Evolutionary conservation across 495 filamentous ascomycete genomes (phyloP), one percentile per base, ranked within the genome.

Genomic region (Pyrenula aspistea): DNA sequence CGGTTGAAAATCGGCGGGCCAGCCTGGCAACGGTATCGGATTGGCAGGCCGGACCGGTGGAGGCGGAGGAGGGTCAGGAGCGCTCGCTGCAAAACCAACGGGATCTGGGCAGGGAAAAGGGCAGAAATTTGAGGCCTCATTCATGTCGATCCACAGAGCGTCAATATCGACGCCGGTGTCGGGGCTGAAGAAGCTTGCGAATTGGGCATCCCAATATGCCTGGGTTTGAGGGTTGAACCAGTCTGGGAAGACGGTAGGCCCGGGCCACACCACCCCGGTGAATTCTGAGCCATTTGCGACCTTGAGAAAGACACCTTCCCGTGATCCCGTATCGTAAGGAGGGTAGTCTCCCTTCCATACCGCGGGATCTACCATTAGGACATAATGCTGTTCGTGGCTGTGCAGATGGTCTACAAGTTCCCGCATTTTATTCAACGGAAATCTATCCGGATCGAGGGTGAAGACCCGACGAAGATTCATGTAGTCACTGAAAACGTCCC

Each of bases 61-160:
- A 47, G 83, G 78, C 1, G 65, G 62, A 0, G 89, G 89, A 2
- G 89, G 89, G 49, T 81, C 78, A 19, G 80, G 70, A 24, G 80
- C 78, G 8, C 78, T 61, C 56, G 69, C 59, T 2, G 82, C 74
- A 24, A 73, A 76, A 0, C 55, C 68, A 2, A 73, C 76, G 0
- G 87, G 83, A 57, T 90, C 71, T 19, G 67, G 64, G 67, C 90
- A 95, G 12, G 89, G 88, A 62, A 81, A 92, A 21, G 73, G 64
- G 66, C 89, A 93, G 56, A 89, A 87, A 64, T 80, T 83, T 25
- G 78, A 68, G 0, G 85, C 86, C 65, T 91, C 87, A 61, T 89
- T 89, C 85, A 90, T 88, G 61, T 90, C 87, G 55, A 93, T 94
- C 89, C 89, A 94, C 23, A 91, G 74, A 0, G 80, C 90, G 61